A percentile compares a stretch with the other conserved stretches of the same genome.
These are phyloP conservation scores for Pyrenophora graminea DNA, from an alignment of 2,329 filamentous ascomycete species.

Conservation along the genomic window DNA sequence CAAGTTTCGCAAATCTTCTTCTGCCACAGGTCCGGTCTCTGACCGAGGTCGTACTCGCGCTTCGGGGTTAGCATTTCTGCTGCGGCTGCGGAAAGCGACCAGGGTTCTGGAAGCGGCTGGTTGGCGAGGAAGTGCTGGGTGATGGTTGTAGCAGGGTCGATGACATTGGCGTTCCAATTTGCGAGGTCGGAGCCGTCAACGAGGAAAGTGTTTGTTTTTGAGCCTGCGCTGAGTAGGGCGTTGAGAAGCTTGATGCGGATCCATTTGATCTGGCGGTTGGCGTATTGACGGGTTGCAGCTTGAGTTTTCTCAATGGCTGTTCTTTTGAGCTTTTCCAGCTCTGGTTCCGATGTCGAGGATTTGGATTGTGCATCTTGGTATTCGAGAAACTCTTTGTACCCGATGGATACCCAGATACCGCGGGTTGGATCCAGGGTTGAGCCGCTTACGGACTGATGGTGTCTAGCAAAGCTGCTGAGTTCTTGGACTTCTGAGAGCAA, in stretches of 20 bases:
- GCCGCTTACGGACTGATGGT: constrained; percentile 52
- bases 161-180: constrained; percentile 67
- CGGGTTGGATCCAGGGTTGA: constrained; percentile 69
- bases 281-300: constrained; percentile 83
- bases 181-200: constrained; percentile 76
- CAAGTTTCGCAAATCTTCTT: constrained; percentile 73
- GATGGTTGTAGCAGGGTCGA: constrained; percentile 65
- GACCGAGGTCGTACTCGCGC: constrained; percentile 53
- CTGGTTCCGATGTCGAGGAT: constrained; percentile 35
- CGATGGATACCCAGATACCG: constrained; percentile 96
- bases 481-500: constrained; percentile 65
- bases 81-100: constrained; percentile 60
- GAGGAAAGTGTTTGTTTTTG: constrained; percentile 68
- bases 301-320: constrained; percentile 75
- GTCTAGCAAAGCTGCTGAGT: constrained; percentile 55
- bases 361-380: constrained; percentile 58
- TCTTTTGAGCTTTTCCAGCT: constrained; percentile 61
- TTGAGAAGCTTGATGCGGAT: constrained; percentile 81
- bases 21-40: constrained; percentile 52
- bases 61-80: constrained; percentile 62
- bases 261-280: constrained; percentile 82
- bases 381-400: constrained; percentile 85
- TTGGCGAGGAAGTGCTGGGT: constrained; percentile 64
- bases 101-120: constrained; percentile 58
- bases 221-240: constrained; percentile 62